Percentiles rank a stretch among this genome's conserved stretches.
phyloP scores from a whole-genome alignment of 257 asterid genomes.

The Cruciata laevipes region DNA sequence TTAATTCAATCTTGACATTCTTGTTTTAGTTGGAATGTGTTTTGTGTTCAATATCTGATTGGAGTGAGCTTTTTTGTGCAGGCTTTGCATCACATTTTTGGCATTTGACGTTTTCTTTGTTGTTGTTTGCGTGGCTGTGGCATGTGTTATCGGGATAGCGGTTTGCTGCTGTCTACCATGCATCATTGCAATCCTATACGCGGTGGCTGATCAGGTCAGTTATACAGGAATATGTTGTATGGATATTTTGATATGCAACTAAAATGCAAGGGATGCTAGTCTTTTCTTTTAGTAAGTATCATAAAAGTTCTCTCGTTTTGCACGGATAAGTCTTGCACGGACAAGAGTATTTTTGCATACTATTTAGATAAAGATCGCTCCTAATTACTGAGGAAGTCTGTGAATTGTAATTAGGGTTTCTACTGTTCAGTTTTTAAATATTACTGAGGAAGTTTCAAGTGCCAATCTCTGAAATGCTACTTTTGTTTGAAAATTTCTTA shows the following conservation, averaged over 20 bases:
- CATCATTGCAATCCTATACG: slow-evolving; percentile 86
- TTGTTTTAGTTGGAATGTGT: neutral
- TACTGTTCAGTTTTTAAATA: neutral
- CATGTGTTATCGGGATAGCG: slow-evolving; percentile 89
- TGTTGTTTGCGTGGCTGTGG: slow-evolving; percentile 92
- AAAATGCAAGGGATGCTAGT: neutral
- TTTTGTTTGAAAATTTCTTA: neutral
- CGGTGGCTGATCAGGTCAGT: slow-evolving; percentile 93
- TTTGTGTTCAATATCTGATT: slow-evolving; percentile 1
- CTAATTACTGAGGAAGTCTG: too few relatives aligned
- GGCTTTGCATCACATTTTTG: slow-evolving; percentile 95
- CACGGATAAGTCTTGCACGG: neutral
- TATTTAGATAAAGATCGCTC: too few relatives aligned
- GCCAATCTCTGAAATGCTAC: neutral
- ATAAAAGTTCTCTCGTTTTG: neutral
- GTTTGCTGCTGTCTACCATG: slow-evolving; percentile 99
- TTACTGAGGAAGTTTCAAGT: neutral
- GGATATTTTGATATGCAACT: neutral
- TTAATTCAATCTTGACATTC: neutral
- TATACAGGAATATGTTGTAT: neutral
- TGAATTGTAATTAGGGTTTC: too few relatives aligned
- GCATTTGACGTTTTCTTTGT: slow-evolving; percentile 97
- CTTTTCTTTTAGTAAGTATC: neutral
- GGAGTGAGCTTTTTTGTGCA: slow-evolving; percentile 31
- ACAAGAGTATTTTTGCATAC: too few relatives aligned